These are phyloP conservation scores for Mollisiaceae sp. DNA, from an alignment of 2,329 filamentous ascomycete genomes.

Conservation along the genomic window DNA sequence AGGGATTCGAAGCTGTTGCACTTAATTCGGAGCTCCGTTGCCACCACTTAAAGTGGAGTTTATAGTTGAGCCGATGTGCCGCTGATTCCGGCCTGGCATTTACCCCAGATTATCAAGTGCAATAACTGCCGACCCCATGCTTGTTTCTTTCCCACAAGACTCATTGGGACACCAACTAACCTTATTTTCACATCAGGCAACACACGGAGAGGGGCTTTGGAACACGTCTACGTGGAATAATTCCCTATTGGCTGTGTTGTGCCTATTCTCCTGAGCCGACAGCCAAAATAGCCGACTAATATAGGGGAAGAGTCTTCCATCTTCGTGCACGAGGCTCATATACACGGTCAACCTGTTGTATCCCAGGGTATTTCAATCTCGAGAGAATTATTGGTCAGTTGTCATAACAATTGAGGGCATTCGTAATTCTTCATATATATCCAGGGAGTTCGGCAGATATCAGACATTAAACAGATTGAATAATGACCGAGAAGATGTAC, in stretches of 20 bases:
- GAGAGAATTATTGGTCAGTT: slow-evolving; percentile 1
- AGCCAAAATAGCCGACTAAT: slow-evolving; percentile 7
- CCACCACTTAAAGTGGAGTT: not conserved
- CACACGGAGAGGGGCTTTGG: not conserved
- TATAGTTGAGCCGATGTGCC: not conserved
- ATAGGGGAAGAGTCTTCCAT: slow-evolving; percentile 9
- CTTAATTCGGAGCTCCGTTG: not conserved
- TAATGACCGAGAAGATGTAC: not conserved
- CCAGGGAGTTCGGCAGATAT: slow-evolving; percentile 8
- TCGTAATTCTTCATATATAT: slow-evolving; percentile 7
- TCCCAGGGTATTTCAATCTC: not conserved
- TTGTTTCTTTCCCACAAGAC: not conserved
- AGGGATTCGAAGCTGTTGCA: not conserved
- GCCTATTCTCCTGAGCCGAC: slow-evolving; percentile 5
- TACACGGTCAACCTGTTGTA: not conserved
- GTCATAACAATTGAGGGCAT: not conserved
- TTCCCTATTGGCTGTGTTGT: slow-evolving; percentile 3
- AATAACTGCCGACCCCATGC: slow-evolving; percentile 5
- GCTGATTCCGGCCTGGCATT: not conserved
- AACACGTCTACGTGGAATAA: not conserved
- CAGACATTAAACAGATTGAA: slow-evolving; percentile 5
- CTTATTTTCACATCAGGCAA: not conserved
- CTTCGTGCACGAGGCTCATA: slow-evolving; percentile 6
- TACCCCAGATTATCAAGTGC: not conserved
- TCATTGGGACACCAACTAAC: slow-evolving; percentile 2